Conservation (phyloP, 2,329 filamentous ascomycete genomes). For the Colletotrichum sansevieriae region DNA sequence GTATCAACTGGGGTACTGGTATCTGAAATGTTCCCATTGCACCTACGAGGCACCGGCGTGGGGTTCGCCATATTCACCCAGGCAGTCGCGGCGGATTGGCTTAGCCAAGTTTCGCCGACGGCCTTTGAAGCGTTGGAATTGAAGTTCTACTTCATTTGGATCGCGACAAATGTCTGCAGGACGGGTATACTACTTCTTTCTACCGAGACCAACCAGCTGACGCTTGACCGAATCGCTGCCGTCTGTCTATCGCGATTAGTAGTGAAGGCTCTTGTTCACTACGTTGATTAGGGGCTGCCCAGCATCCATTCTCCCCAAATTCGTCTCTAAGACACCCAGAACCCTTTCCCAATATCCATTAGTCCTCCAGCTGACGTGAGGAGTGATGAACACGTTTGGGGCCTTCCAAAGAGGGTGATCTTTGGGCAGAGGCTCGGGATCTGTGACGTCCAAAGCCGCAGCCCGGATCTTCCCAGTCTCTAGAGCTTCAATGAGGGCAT, state of each 20-base stretch:
- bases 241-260: conserved; percentile 32
- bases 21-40: neutral
- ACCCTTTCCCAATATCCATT: conserved; percentile 47
- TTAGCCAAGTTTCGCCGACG: neutral
- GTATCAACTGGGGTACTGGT: conserved; percentile 2
- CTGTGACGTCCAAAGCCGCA: conserved; percentile 78
- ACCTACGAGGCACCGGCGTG: neutral
- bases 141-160: conserved; percentile 7
- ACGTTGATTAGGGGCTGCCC: conserved; percentile 49
- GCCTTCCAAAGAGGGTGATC: conserved; percentile 75
- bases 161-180: neutral
- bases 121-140: neutral
- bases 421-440: conserved; percentile 77
- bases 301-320: conserved; percentile 47
- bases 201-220: neutral
- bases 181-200: neutral
- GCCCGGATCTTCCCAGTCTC: conserved; percentile 58
- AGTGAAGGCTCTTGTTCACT: conserved; percentile 45
- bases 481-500: conserved; percentile 70
- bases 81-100: neutral
- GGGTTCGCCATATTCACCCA: neutral
- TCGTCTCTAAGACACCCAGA: conserved; percentile 46
- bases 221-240: neutral
- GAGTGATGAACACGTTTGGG: conserved; percentile 71
- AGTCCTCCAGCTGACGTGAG: conserved; percentile 54